Base-by-base conservation (phyloP, 257 asterid species). In the Linderniella brevidens region DNA sequence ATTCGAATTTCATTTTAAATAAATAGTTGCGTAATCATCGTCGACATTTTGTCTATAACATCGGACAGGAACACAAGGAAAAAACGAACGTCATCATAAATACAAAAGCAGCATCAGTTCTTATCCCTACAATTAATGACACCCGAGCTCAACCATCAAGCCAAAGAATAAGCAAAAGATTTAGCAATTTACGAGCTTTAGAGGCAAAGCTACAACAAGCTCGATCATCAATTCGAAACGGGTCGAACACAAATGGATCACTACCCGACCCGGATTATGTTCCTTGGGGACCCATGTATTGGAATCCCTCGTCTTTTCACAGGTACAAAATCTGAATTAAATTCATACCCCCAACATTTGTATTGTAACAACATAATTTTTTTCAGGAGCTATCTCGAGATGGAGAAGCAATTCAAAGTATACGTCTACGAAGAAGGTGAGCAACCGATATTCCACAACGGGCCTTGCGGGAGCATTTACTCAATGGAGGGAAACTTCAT, bases 401-500 rank as follows among this genome's bases (percentile, higher is more conserved):
- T 88, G 98, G 98, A 84, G 58, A 84, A 75, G 57, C 66, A 68
- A 17, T 77, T 88, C 61, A 80, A 70, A 54, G 64, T 84, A 42
- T 81, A 45, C 52, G 84, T 84, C 16, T 88, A 88, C 18, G 90
- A 69, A 63, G 93, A 88, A 65, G 98, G 98, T 0, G 93, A 88
- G 19, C 94, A 76, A 0, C 98, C 98, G 0, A 73, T 88, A 48
- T 88, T 84, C 54, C 98, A 88, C 64, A 62, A 78, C 35, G 98
- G 98, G 37, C 94, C 96, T 17, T 78, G 94, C 41, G 77, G 76
- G 4, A 88, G 96, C 76, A 88, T 88, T 36, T 84, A 84, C 51
- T 76, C 96, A 0, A 69, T 68, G 74, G 96, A 88, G 63, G 98
- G 98, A 8, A 78, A 75, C 54, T 88, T 88, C 62, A 84, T 88